Evolutionary conservation across 805 yeast species (phyloP).

Genomic region (Blastobotrys robertii): DNA sequence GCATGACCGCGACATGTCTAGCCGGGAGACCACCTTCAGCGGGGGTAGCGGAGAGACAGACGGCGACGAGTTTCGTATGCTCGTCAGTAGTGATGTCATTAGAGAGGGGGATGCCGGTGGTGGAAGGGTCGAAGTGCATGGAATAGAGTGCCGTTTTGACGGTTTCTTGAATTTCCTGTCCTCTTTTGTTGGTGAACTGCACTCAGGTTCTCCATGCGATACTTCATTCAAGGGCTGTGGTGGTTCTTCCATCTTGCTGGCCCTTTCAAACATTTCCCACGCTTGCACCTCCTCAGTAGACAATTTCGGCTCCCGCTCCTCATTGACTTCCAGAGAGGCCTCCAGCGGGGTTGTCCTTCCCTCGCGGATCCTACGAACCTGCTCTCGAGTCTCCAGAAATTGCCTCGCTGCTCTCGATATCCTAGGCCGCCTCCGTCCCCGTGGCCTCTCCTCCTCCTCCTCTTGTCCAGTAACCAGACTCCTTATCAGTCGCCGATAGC

Average conservation of each 20-base stretch:
- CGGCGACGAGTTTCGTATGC: constrained; percentile 14
- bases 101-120: constrained; percentile 8
- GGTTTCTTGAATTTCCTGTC: constrained; percentile 20
- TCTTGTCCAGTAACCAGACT: background rate
- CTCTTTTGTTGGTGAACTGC: constrained; percentile 3
- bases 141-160: constrained; percentile 7
- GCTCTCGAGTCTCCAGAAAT: background rate
- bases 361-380: background rate
- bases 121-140: background rate
- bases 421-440: background rate
- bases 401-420: background rate
- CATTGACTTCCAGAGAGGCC: background rate
- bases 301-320: background rate
- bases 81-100: constrained; percentile 17
- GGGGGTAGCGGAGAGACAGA: too few relatives aligned
- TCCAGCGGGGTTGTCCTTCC: background rate
- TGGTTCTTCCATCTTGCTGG: constrained; percentile 9
- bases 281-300: constrained; percentile 22
- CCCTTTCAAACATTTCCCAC: constrained; percentile 25
- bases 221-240: constrained; percentile 1
- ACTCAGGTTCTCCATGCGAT: constrained; percentile 9
- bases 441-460: too few relatives aligned
- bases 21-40: too few relatives aligned
- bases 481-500: background rate
- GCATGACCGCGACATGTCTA: too few relatives aligned